Evolutionary conservation across 164 flowering plant genomes (phyloP).

Genomic region (Vitis riparia): DNA sequence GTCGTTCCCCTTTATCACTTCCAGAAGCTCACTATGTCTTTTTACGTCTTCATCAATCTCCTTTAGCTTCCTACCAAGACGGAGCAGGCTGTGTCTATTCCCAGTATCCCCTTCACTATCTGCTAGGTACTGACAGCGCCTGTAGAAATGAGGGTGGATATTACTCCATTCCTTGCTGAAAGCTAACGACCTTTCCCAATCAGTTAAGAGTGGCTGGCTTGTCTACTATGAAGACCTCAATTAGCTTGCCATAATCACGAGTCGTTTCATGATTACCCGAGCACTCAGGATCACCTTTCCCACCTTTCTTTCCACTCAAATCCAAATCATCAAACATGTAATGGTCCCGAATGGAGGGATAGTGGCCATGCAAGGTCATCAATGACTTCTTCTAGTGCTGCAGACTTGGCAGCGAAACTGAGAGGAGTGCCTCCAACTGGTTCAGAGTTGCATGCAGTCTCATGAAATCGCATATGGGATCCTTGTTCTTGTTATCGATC

Average conservation of each 20-base stretch:
- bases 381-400: no score
- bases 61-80: conserved; percentile 75
- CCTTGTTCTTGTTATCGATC: no score
- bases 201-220: conserved; percentile 74
- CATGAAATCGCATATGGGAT: no score
- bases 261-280: conserved; percentile 50
- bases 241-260: conserved; percentile 76
- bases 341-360: no score
- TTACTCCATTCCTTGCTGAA: conserved; percentile 76
- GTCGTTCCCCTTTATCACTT: conserved; percentile 43
- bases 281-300: conserved; percentile 18
- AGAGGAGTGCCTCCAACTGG: no score
- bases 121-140: conserved; percentile 73
- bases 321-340: background rate
- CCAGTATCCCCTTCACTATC: conserved; percentile 69
- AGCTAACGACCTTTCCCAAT: conserved; percentile 87
- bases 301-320: conserved; percentile 18
- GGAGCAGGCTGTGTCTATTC: conserved; percentile 68
- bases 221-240: conserved; percentile 90
- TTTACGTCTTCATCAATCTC: conserved; percentile 93
- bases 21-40: conserved; percentile 83
- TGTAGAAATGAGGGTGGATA: conserved; percentile 73
- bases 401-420: no score
- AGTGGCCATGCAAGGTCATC: no score
- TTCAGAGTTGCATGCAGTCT: no score